Evolutionary conservation across 371 early-diverging fungal species (phyloP).

Genomic region (Apophysomyces sp.): DNA sequence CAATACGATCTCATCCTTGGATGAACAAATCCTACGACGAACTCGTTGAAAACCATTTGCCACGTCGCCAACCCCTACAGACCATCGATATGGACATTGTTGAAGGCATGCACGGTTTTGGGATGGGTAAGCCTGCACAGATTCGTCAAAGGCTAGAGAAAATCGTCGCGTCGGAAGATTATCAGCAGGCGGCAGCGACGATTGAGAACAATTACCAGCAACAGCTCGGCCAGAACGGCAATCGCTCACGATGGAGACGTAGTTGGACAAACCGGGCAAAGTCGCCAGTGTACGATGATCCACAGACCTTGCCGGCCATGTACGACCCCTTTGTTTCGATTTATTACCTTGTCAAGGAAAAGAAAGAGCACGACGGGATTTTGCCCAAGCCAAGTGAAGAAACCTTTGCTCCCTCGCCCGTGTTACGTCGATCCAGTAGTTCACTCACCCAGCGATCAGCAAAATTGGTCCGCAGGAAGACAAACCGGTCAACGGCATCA

Average conservation of each 20-base stretch:
- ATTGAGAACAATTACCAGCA: constrained; percentile 35
- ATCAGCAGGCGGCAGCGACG: constrained; percentile 32
- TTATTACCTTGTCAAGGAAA: constrained; percentile 85
- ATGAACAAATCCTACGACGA: constrained; percentile 64
- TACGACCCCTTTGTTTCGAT: constrained; percentile 78
- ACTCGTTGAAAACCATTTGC: constrained; percentile 35
- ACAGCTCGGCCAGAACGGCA: constrained; percentile 4
- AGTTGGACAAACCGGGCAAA: constrained; percentile 16
- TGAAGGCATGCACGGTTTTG: constrained; percentile 49
- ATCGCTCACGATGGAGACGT: constrained; percentile 20
- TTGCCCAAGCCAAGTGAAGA: constrained; percentile 12
- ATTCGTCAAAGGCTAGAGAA: constrained; percentile 27
- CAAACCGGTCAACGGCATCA: constrained; percentile 13
- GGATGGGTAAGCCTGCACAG: constrained; percentile 32
- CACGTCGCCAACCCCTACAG: constrained; percentile 32
- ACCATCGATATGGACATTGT: constrained; percentile 37
- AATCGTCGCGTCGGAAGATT: constrained; percentile 29
- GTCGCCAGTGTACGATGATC: constrained; percentile 26
- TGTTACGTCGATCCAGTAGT: constrained; percentile 18
- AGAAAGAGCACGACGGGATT: constrained; percentile 32
- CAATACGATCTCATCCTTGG: constrained; percentile 70
- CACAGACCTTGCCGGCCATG: constrained; percentile 43
- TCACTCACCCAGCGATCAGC: constrained; percentile 7
- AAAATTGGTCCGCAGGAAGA: constrained; percentile 18
- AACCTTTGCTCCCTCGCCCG: constrained; percentile 1